Evolutionary conservation across 2,329 filamentous ascomycete species (phyloP), one percentile per base, ranked within the genome.

Genomic region (Dissoconium aciculare): DNA sequence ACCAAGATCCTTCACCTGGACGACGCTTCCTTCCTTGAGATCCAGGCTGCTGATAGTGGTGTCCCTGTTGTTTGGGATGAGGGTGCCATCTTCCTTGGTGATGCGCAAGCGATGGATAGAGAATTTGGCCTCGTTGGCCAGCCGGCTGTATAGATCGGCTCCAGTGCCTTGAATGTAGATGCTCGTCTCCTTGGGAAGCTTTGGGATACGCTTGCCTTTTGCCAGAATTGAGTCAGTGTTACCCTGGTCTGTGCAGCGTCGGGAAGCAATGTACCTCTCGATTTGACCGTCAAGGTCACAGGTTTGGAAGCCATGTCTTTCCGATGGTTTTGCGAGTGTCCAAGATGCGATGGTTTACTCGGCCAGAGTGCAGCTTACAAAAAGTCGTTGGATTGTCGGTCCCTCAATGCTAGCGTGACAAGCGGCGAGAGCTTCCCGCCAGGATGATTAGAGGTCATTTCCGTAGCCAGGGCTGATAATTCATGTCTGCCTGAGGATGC

Each of bases 1-100:
- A 87, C 84, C 89, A 16, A 98, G 67, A 54, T 98, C 87, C 63
- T 98, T 95, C 41, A 95, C 80, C 44, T 89, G 73, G 28, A 98
- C 58, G 12, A 64, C 62, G 40, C 68, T 71, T 44, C 67, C 64
- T 42, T 74, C 64, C 32, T 62, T 59, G 27, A 78, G 54, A 10
- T 71, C 70, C 3, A 64, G 67, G 26, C 62, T 59, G 38, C 66
- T 55, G 21, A 77, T 53, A 2, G 62, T 68, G 10, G 60, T 55
- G 31, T 63, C 59, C 33, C 60, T 57, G 32, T 56, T 59, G 44
- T 74, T 75, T 31, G 66, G 60, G 10, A 78, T 56, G 25, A 66
- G 50, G 24, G 59, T 63, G 28, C 71, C 69, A 58, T 76, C 72
- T 40, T 65, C 70, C 48, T 74, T 76, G 26, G 73, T 78, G 40